Evolutionary conservation across 331 rosid species (phyloP), one percentile per base, ranked within the genome.

Genomic region (Pyracantha coccinea): DNA sequence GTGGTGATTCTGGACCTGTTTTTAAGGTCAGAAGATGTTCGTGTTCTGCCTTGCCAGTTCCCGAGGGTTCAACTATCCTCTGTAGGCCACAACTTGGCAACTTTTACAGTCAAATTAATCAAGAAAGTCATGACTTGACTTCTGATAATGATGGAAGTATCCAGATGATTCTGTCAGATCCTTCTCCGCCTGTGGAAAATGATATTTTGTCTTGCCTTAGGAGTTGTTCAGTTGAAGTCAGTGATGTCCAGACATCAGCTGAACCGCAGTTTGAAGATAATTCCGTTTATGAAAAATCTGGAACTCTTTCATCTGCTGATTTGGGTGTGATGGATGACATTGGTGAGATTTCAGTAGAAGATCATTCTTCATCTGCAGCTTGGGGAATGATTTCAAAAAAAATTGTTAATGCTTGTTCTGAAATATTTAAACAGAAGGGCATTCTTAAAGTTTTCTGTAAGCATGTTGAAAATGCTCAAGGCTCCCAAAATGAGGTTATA

Each of bases 1-100:
- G 98, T 55, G 97, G 96, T 75, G 94, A 89, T 79, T 80, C 89
- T 85, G 99, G 99, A 59, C 99, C 99, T 76, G 57, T 83, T 77
- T 95, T 92, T 81, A 92, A 79, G 85, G 83, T 95, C 78, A 87
- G 76, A 76, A 86, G 99, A 85, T 73, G 84, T 81, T 78, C 96
- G 7, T 95, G 99, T 86, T 90, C 88, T 45, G 77, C 84, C 23
- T 50, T 79, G 66, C 86, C 86, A n/a, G n/a, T n/a, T n/a, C 97
- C 97, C 54, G 64, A 79, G 69, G 93, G 90, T 60, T 80, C 87
- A 76, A 89, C 94, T 38, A 77, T 86, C 77, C 89, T 95, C 74
- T 76, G 77, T 76, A 50, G 82, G 78, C 77, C 76, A 52, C 82
- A 41, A 28, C 66, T 16, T 67, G 90, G 83, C 79, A 83, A 80